These are phyloP conservation scores for Phytophthora chlamydospora DNA, from an alignment of 352 stramenopile species.

Conservation along the genomic window DNA sequence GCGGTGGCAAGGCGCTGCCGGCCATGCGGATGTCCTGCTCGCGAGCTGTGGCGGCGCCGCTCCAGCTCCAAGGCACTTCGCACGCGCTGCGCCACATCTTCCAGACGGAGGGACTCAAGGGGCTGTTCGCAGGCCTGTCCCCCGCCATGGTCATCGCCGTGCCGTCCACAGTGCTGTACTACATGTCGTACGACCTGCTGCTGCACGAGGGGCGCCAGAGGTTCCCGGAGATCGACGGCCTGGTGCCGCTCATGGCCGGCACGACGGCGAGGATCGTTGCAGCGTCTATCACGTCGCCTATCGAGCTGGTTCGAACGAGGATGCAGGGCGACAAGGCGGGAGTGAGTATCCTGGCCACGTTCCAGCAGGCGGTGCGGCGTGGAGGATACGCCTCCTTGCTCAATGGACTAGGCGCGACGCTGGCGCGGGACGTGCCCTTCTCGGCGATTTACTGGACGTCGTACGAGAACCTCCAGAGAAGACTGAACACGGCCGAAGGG, in stretches of 20 bases:
- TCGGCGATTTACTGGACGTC: constrained; percentile 95
- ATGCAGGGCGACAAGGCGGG: constrained; percentile 66
- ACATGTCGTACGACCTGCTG: constrained; percentile 93
- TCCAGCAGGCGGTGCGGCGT: constrained; percentile 58
- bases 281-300: constrained; percentile 82
- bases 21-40: constrained; percentile 59
- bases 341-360: constrained; percentile 45
- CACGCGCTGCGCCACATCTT: constrained; percentile 85
- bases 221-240: constrained; percentile 37
- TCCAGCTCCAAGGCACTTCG: constrained; percentile 55
- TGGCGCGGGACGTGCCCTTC: constrained; percentile 96
- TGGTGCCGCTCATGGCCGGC: constrained; percentile 75
- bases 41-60: constrained; percentile 27
- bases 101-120: constrained; percentile 70
- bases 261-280: constrained; percentile 71
- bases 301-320: constrained; percentile 89
- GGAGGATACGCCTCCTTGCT: constrained; percentile 86
- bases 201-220: constrained; percentile 51
- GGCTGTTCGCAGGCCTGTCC: constrained; percentile 89
- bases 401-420: constrained; percentile 88
- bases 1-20: constrained; percentile 23
- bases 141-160: constrained; percentile 94
- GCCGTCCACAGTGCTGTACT: constrained; percentile 95
- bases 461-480: constrained; percentile 83
- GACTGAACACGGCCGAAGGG: constrained; percentile 13